phyloP scores from a whole-genome alignment of 1,284 basidiomycete species.

The Xanthoconium separans region DNA sequence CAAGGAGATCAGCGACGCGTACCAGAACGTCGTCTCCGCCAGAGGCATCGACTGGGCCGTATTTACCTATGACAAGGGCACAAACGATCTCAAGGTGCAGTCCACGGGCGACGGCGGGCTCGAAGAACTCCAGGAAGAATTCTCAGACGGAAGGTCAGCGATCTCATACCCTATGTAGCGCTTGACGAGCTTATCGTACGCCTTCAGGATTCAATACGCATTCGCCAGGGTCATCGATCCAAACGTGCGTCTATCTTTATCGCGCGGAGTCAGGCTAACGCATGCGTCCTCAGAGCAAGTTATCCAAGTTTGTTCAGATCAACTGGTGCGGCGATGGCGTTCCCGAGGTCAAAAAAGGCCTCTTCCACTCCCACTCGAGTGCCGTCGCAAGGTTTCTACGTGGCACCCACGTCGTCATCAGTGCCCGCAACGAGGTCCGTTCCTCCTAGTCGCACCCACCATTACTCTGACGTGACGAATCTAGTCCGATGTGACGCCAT shows the following conservation, averaged over 20 bases:
- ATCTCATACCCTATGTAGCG: not conserved
- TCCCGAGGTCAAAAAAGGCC: conserved; percentile 87
- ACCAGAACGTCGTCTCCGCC: conserved; percentile 77
- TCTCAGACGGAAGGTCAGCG: conserved; percentile 84
- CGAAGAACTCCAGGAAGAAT: conserved; percentile 92
- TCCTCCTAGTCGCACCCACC: not conserved
- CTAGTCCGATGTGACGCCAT: conserved; percentile 79
- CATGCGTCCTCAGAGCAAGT: conserved; percentile 56
- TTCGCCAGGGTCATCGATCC: conserved; percentile 88
- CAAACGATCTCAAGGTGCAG: conserved; percentile 91
- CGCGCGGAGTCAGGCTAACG: not conserved
- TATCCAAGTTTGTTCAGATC: conserved; percentile 91
- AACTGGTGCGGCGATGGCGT: conserved; percentile 98
- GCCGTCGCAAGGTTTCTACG: conserved; percentile 83
- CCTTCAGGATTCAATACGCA: conserved; percentile 86
- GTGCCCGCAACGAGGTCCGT: conserved; percentile 84
- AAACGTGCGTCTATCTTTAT: conserved; percentile 52
- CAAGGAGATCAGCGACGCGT: conserved; percentile 72
- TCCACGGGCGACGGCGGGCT: conserved; percentile 81
- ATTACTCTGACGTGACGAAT: not conserved
- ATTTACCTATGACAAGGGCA: conserved; percentile 82
- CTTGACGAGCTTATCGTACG: not conserved
- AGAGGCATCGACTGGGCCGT: conserved; percentile 84
- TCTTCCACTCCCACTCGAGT: conserved; percentile 87
- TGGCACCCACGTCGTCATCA: conserved; percentile 88